Evolutionary conservation across 2,329 filamentous ascomycete genomes (phyloP), one percentile per base, ranked within the genome.

Genomic region (Pleurostoma richardsiae): DNA sequence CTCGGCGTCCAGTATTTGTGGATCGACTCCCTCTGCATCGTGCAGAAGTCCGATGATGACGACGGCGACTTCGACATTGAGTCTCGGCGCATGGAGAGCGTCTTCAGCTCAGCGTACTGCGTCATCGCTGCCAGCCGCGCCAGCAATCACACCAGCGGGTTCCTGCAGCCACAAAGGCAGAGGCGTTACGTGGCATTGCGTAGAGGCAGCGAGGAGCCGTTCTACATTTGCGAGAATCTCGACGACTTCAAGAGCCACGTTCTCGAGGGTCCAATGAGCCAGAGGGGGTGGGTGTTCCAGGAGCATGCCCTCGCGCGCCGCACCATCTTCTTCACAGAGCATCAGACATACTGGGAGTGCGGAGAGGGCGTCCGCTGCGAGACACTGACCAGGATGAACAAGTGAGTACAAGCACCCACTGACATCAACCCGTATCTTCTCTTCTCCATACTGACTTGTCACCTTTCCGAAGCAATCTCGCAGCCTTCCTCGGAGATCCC

Each of bases 281-380:
- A 47, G 4, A 55, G 68, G 3, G 68, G 62, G 1, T 71, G 68
- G 69, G 67, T 69, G 1, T 40, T 69, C 4, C 68, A 71, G 47
- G 69, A 71, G 46, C 54, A 60, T n/a, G 61, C 58, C 0, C 50
- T 72, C 3, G 59, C 67, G 0, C 57, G 60, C 6, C 55, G 69
- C 7, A 64, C 61, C 0, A 62, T 72, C 10, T 65, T 62, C 41
- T 72, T 68, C 47, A 61, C 65, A 0, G 39, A 57, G 1, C 48
- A 48, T 0, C 64, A 71, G 47, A 60, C 62, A 1, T 67, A 70
- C 27, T 72, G 59, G 56, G 66, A 68, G 40, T 72, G 69, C 36
- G 62, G 67, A 5, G 42, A 53, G 0, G 59, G 65, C 1, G 57
- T 69, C 1, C 52, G 59, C 2, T 69, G 62, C 31, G 65, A 69